Conservation (phyloP, 2,329 filamentous ascomycete genomes). For the Falciphora oryzae region DNA sequence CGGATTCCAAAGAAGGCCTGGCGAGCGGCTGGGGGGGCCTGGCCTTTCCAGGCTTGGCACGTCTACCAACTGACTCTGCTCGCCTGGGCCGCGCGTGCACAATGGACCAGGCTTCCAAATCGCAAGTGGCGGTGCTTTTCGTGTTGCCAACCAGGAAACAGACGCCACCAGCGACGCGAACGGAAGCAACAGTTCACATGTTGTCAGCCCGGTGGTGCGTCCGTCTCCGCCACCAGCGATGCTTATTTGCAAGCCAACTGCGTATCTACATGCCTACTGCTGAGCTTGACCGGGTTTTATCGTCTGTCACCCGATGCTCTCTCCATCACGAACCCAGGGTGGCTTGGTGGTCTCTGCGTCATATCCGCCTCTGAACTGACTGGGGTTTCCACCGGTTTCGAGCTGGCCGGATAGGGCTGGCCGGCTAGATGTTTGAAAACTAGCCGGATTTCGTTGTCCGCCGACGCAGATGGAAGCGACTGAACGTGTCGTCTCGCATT, state of each 20-base stretch:
- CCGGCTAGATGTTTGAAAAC: no score
- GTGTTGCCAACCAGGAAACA: neutral
- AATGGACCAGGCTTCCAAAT: neutral
- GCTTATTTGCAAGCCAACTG: no score
- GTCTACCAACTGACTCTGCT: neutral
- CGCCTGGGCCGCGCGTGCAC: neutral
- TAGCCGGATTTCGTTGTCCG: no score
- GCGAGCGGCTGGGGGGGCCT: neutral
- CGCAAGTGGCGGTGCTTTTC: neutral
- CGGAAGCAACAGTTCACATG: neutral
- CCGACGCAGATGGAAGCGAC: no score
- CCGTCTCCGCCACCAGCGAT: no score
- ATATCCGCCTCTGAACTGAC: no score
- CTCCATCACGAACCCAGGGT: neutral
- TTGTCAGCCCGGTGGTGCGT: no score
- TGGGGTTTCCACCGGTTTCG: no score
- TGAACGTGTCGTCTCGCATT: neutral
- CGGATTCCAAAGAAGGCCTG: no score
- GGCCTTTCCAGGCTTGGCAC: neutral
- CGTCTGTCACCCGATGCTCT: neutral
- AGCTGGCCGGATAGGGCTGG: no score
- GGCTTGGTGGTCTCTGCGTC: neutral
- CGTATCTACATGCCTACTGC: no score
- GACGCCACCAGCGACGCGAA: neutral
- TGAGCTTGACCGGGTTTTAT: no score